Conservation (phyloP, 2,329 filamentous ascomycete species). For the Talaromyces islandicus region DNA sequence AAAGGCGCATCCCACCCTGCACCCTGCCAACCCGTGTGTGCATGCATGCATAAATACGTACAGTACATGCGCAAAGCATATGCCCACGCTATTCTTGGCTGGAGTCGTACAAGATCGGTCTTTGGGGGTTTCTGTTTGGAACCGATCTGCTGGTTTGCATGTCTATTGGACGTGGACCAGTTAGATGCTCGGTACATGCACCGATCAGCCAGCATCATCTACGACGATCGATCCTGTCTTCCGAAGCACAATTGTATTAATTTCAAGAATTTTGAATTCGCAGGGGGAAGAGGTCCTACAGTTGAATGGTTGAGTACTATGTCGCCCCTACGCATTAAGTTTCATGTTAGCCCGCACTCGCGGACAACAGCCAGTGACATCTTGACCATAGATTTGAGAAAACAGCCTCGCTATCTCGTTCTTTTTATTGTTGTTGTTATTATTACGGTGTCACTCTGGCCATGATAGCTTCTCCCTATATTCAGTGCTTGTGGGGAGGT, state of each 20-base stretch:
- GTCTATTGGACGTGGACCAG: background rate
- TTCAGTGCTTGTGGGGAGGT: background rate
- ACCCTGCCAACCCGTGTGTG: background rate
- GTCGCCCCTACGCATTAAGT: background rate
- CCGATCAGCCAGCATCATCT: background rate
- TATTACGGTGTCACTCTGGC: background rate
- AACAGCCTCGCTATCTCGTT: background rate
- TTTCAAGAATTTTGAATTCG: background rate
- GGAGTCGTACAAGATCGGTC: background rate
- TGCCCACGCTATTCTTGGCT: background rate
- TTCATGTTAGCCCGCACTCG: background rate
- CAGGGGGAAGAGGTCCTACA: background rate
- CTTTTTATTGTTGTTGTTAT: too few species aligned
- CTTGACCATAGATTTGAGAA: background rate
- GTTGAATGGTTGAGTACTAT: background rate
- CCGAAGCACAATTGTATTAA: background rate
- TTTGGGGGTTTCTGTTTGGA: background rate
- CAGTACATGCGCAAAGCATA: background rate
- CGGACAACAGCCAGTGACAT: background rate
- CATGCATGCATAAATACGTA: background rate
- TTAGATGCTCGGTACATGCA: background rate
- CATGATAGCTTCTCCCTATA: background rate
- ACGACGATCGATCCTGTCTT: background rate
- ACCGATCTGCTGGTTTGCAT: background rate
- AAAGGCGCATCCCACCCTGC: background rate